phyloP scores from a whole-genome alignment of 768 basidiomycete genomes.

The Pisolithus microcarpus region DNA sequence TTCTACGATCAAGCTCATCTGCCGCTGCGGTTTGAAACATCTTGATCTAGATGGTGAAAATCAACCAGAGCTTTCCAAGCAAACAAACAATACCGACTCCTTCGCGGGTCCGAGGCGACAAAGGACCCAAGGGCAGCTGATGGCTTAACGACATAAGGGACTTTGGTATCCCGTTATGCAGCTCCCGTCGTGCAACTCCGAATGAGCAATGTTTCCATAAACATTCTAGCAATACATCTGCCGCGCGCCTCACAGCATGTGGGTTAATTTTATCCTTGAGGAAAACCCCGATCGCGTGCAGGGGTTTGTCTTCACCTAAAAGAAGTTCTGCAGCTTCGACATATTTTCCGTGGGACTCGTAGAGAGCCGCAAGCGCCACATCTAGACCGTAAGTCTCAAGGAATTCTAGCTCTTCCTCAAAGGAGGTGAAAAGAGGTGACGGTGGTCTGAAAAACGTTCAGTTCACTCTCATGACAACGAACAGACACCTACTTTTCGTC shows the following conservation, averaged over 20 bases:
- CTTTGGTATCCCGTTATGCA: slow-evolving; percentile 2
- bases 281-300: slow-evolving; percentile 43
- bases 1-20: slow-evolving; percentile 9
- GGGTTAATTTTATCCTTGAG: slow-evolving; percentile 27
- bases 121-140: slow-evolving; percentile 4
- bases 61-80: neutral
- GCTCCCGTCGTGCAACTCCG: slow-evolving; percentile 16
- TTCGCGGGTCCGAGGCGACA: slow-evolving; percentile 3
- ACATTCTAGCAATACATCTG: slow-evolving; percentile 32
- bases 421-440: slow-evolving; percentile 41
- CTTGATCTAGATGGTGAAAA: slow-evolving; percentile 10
- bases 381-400: slow-evolving; percentile 49
- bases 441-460: slow-evolving; percentile 32
- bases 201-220: slow-evolving; percentile 45
- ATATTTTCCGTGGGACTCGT: slow-evolving; percentile 35
- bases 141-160: slow-evolving; percentile 23
- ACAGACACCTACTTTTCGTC: slow-evolving; percentile 20
- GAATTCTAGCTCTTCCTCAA: slow-evolving; percentile 51
- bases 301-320: slow-evolving; percentile 37
- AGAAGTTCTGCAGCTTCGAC: slow-evolving; percentile 48
- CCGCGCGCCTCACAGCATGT: slow-evolving; percentile 29
- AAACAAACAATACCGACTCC: slow-evolving; percentile 7
- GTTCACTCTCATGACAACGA: neutral
- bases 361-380: slow-evolving; percentile 37
- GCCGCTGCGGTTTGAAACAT: slow-evolving; percentile 35